Evolutionary conservation across 2,329 filamentous ascomycete species (phyloP).

Genomic region (Thyridium curvatum): DNA sequence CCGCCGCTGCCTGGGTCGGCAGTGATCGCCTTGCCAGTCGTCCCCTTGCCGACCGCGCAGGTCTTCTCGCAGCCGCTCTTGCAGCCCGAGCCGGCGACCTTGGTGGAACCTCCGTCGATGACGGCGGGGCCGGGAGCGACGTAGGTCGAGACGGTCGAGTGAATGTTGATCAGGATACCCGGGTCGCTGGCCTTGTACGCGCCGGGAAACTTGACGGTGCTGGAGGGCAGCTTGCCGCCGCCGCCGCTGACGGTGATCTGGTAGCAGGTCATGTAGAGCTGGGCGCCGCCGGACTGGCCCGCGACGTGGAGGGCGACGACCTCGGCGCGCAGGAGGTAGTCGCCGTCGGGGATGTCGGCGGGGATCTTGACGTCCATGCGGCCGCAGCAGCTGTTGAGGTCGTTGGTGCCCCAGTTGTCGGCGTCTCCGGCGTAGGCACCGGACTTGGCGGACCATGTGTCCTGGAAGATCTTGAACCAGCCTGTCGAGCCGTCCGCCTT

Average conservation of each 20-base stretch:
- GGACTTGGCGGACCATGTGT: slow-evolving; percentile 24
- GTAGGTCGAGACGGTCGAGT: slow-evolving; percentile 27
- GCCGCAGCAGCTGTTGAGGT: slow-evolving; percentile 21
- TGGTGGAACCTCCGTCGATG: slow-evolving; percentile 24
- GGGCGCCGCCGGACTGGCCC: slow-evolving; percentile 14
- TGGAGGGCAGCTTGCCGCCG: slow-evolving; percentile 12
- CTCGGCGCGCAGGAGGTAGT: slow-evolving; percentile 36
- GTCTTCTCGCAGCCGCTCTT: slow-evolving; percentile 24
- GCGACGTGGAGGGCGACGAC: slow-evolving; percentile 36
- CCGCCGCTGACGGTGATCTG: slow-evolving; percentile 18
- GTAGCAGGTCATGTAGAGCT: slow-evolving; percentile 22
- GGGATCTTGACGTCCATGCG: slow-evolving; percentile 21
- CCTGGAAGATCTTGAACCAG: slow-evolving; percentile 43
- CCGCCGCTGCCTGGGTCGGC: slow-evolving; percentile 4
- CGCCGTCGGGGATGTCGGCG: slow-evolving; percentile 13
- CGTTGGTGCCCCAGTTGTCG: slow-evolving; percentile 31
- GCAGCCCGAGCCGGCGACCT: slow-evolving; percentile 27
- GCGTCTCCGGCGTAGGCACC: slow-evolving; percentile 21
- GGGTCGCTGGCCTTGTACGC: slow-evolving; percentile 31
- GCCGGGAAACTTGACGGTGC: slow-evolving; percentile 24
- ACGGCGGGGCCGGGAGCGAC: slow-evolving; percentile 32
- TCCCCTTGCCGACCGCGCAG: slow-evolving; percentile 22
- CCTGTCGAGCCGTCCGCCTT: slow-evolving; percentile 27
- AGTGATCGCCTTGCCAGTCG: slow-evolving; percentile 17
- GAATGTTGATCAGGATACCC: slow-evolving; percentile 35